These are phyloP conservation scores for Scopulariopsis brevicaulis DNA, from an alignment of 2,329 filamentous ascomycete genomes.

Conservation along the genomic window DNA sequence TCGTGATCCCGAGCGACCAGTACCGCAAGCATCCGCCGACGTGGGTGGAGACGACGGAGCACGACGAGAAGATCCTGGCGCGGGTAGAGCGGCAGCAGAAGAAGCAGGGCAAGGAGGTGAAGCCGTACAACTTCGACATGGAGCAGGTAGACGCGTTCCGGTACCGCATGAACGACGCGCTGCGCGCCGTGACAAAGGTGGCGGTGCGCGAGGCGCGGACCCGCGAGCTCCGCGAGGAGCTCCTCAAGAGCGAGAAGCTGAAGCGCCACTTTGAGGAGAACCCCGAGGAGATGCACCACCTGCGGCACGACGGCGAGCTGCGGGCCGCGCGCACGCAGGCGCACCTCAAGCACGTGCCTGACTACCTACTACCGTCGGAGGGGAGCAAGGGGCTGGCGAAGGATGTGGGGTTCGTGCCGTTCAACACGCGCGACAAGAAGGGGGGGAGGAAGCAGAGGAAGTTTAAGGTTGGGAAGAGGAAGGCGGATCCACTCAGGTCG, in stretches of 20 bases:
- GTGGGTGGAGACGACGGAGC: constrained; percentile 58
- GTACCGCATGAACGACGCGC: constrained; percentile 87
- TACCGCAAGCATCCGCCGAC: constrained; percentile 89
- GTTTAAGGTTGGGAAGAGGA: constrained; percentile 46
- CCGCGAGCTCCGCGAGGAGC: constrained; percentile 76
- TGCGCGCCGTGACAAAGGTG: constrained; percentile 80
- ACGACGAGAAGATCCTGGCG: constrained; percentile 74
- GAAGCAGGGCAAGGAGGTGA: constrained; percentile 69
- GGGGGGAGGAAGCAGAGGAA: constrained; percentile 26
- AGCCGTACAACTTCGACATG: constrained; percentile 93
- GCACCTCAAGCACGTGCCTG: constrained; percentile 88
- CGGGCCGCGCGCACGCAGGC: constrained; percentile 73
- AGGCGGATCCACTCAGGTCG: constrained; percentile 76
- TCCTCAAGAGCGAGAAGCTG: constrained; percentile 88
- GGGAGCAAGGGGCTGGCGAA: constrained; percentile 58
- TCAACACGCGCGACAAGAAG: constrained; percentile 41
- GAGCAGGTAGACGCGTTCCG: constrained; percentile 86
- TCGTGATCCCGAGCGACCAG: constrained; percentile 71
- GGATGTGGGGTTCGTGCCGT: constrained; percentile 67
- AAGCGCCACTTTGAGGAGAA: constrained; percentile 97
- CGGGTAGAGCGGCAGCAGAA: constrained; percentile 71
- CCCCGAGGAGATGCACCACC: constrained; percentile 73
- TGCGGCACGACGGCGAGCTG: constrained; percentile 83
- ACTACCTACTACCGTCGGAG: constrained; percentile 77
- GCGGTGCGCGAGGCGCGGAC: constrained; percentile 84